phyloP scores from a whole-genome alignment of 352 stramenopile species.

The Thraustotheca clavata region DNA sequence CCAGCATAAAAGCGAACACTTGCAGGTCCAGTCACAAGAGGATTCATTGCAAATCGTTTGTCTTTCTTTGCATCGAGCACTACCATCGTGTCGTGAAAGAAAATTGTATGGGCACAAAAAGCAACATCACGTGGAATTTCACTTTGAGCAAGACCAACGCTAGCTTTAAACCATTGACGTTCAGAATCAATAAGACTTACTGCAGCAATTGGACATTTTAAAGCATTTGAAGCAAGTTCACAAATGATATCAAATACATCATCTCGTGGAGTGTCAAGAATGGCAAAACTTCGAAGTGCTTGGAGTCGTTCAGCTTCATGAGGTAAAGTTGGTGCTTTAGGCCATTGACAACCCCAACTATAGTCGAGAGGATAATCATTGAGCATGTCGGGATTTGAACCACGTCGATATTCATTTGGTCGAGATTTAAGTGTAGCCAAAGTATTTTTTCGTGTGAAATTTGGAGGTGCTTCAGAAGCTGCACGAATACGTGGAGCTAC shows the following conservation, averaged over 20 bases:
- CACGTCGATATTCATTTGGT: constrained; percentile 5
- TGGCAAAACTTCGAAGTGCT: constrained; percentile 5
- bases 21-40: constrained; percentile 16
- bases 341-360: constrained; percentile 14
- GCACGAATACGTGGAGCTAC: not conserved
- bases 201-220: constrained; percentile 19
- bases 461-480: not conserved
- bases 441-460: not conserved
- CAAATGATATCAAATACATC: constrained; percentile 23
- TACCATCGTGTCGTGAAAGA: constrained; percentile 10
- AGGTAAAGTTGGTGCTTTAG: constrained; percentile 1
- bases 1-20: constrained; percentile 18
- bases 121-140: constrained; percentile 18
- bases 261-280: constrained; percentile 20
- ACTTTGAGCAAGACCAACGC: constrained; percentile 14
- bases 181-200: constrained; percentile 16
- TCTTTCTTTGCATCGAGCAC: constrained; percentile 13
- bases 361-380: constrained; percentile 10
- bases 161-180: constrained; percentile 19
- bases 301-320: constrained; percentile 7
- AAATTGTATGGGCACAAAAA: constrained; percentile 17
- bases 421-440: not conserved
- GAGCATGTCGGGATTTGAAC: not conserved
- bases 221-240: constrained; percentile 13
- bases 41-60: constrained; percentile 13